Evolutionary conservation across 495 filamentous ascomycete species (phyloP), one percentile per base, ranked within the genome.

Genomic region (Xylaria flabelliformis): DNA sequence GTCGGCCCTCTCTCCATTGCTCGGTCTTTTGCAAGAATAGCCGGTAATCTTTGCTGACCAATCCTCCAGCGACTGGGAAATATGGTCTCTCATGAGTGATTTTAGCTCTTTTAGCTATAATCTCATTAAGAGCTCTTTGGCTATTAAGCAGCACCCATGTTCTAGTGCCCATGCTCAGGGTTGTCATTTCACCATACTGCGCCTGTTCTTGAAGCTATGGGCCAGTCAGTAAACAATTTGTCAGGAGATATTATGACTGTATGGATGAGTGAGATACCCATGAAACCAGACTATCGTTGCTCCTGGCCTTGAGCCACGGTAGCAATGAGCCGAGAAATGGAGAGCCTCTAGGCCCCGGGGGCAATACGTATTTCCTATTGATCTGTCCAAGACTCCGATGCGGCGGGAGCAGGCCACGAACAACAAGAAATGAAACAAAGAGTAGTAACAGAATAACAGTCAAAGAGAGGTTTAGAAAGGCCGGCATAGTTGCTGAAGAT

Each of bases 61-160:
- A 76, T 0, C 68, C 79, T 48, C 80, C 77, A 36, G 81, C 76
- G 42, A 84, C 59, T 17, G 83, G 82, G 64, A 81, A 75, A 19
- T 75, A 64, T 5, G 77, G 71, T 6, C 82, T 74, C 46, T 79
- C 82, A 64, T 81, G 79, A 7, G 82, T 83, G 12, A 81, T 56
- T 5, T 42, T 69, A 3, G 77, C 80, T 6, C 77, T 74, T 69
- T 81, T 82, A 26, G 75, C 74, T 51, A 83, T 80, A 51, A 82
- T 75, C 46, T 82, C 82, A 7, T 71, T 56, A 41, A 81, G 78
- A 0, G 81, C 79, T 5, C 80, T 78, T 12, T 74, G 69, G 13
- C 64, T 75, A 71, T 84, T 84, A 0, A 84, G 76, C 0, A 82
- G 21, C 17, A 84, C 72, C 81, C 79, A 82, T 4, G 80, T 82